Percentiles rank a stretch among this genome's conserved stretches.
These are phyloP conservation scores for Jatropha podagrica DNA, from an alignment of 441 rosid species.

Conservation along the genomic window DNA sequence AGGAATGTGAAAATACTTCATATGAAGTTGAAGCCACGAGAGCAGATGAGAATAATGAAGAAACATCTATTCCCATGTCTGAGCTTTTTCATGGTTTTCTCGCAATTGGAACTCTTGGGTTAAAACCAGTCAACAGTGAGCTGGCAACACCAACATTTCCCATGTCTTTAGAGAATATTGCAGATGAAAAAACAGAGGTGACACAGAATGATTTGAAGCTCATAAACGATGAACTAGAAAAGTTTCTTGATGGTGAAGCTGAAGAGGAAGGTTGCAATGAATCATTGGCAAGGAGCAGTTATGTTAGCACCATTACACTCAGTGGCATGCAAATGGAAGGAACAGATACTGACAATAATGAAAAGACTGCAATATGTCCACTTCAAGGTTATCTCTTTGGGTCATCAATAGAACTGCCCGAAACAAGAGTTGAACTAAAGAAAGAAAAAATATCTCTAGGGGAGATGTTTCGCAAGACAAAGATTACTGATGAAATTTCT, in stretches of 20 bases:
- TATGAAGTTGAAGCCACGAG: conserved; percentile 33
- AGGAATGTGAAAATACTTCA: conserved; percentile 43
- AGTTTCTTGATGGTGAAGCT: conserved; percentile 78
- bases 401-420: conserved; percentile 56
- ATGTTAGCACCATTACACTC: conserved; percentile 56
- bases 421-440: conserved; percentile 42
- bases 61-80: conserved; percentile 36
- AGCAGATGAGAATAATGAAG: conserved; percentile 33
- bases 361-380: conserved; percentile 49
- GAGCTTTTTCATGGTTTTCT: conserved; percentile 82
- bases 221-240: conserved; percentile 61
- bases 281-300: conserved; percentile 65
- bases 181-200: conserved; percentile 42
- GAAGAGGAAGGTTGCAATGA: conserved; percentile 56
- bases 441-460: conserved; percentile 69
- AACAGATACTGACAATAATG: conserved; percentile 40
- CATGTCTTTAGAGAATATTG: conserved; percentile 41
- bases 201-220: conserved; percentile 63
- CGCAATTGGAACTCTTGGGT: conserved; percentile 87
- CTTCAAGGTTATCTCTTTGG: conserved; percentile 87
- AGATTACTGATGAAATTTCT: conserved; percentile 37
- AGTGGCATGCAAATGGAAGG: conserved; percentile 49
- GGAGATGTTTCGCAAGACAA: conserved; percentile 63
- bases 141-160: conserved; percentile 74
- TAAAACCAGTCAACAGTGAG: conserved; percentile 46